These are phyloP conservation scores for Plasmodium adleri DNA, from an alignment of 169 alveolate genomes.

Conservation along the genomic window DNA sequence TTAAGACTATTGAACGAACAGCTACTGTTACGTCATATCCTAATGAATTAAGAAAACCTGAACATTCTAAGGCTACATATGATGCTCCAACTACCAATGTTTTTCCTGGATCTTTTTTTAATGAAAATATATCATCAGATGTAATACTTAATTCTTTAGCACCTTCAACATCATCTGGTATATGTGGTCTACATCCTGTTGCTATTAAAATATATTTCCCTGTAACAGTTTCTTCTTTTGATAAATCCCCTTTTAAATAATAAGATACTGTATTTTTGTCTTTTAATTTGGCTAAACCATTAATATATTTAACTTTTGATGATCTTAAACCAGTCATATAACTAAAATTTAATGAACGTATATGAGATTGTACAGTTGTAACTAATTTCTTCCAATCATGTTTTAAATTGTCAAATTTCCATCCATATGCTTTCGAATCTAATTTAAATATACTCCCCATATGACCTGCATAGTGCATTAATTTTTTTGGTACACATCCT, in stretches of 20 bases:
- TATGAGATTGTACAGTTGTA: slow-evolving; percentile 91
- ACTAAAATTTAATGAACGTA: slow-evolving; percentile 93
- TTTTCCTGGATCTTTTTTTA: slow-evolving; percentile 94
- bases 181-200: slow-evolving; percentile 96
- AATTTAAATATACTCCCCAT: slow-evolving; percentile 82
- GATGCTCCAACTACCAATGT: slow-evolving; percentile 97
- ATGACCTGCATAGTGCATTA: slow-evolving; percentile 97
- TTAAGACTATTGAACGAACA: slow-evolving; percentile 93
- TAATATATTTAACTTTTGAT: slow-evolving; percentile 90
- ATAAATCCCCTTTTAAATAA: slow-evolving; percentile 79
- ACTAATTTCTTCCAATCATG: slow-evolving; percentile 92
- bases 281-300: slow-evolving; percentile 87
- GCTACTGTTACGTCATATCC: slow-evolving; percentile 94
- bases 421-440: slow-evolving; percentile 60
- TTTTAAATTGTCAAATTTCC: slow-evolving; percentile 73
- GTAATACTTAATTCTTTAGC: slow-evolving; percentile 95
- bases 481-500: slow-evolving; percentile 99
- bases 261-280: slow-evolving; percentile 77
- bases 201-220: slow-evolving; percentile 94
- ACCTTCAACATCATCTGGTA: slow-evolving; percentile 92
- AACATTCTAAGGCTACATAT: slow-evolving; percentile 98
- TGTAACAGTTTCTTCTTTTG: slow-evolving; percentile 84
- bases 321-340: slow-evolving; percentile 92
- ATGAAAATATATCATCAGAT: slow-evolving; percentile 96
- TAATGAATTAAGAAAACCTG: slow-evolving; percentile 95